Evolutionary conservation across 371 early-diverging fungal genomes (phyloP).

Genomic region (Mortierella sp.): DNA sequence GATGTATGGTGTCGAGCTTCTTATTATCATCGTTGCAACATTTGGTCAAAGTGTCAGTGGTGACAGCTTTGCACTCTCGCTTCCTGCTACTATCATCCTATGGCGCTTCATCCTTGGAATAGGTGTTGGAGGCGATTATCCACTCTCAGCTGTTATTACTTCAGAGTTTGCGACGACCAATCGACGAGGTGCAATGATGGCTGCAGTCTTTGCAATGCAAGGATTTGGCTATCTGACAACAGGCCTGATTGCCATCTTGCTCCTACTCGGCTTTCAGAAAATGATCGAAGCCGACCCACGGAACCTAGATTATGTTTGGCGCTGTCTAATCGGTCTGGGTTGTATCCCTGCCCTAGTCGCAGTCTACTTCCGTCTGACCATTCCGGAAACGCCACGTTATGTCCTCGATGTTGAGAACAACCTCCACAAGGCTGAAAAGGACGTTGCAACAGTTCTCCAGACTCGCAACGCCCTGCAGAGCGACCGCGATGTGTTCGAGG

Average conservation of each 20-base stretch:
- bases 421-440: conserved; percentile 67
- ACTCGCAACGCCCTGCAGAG: conserved; percentile 30
- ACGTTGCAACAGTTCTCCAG: conserved; percentile 49
- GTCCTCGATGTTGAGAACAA: conserved; percentile 80
- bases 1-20: conserved; percentile 88
- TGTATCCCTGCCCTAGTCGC: conserved; percentile 77
- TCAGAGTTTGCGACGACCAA: conserved; percentile 85
- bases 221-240: conserved; percentile 85
- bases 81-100: conserved; percentile 75
- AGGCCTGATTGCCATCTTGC: conserved; percentile 71
- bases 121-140: conserved; percentile 88
- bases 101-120: conserved; percentile 87
- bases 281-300: conserved; percentile 65
- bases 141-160: conserved; percentile 84
- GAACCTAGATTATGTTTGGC: conserved; percentile 86
- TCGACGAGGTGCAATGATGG: conserved; percentile 87
- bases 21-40: conserved; percentile 81
- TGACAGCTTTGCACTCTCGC: conserved; percentile 63
- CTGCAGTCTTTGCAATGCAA: conserved; percentile 91
- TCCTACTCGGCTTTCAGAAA: conserved; percentile 67
- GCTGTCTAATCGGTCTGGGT: conserved; percentile 79
- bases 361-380: conserved; percentile 84
- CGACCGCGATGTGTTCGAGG: conserved; percentile 25
- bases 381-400: conserved; percentile 91
- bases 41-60: conserved; percentile 83